Evolutionary conservation across 179 eudicot genomes (phyloP), one percentile per base, ranked within the genome.

Genomic region (Silene coronaria): DNA sequence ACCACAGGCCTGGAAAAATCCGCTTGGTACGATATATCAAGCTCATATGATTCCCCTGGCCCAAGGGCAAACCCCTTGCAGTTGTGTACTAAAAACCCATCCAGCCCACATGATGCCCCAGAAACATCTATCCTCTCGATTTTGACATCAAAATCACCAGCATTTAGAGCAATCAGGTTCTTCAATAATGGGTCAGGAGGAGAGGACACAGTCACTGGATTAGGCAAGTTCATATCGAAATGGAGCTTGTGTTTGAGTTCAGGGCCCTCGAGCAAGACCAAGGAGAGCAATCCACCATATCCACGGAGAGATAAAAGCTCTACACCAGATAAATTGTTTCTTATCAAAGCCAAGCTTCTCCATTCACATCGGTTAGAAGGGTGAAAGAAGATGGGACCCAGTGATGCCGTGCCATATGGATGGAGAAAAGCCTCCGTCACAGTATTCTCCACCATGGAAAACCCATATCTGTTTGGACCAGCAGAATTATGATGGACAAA

Each of bases 291-390:
- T 6, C 96, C 98, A n/a, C 98, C 97, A 73, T 76, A 85, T 42
- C 95, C 97, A 67, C 71, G 89, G 67, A 93, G 74, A 71, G 89
- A 75, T 53, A 93, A 68, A 89, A 84, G 86, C 85, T 89, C 98
- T 22, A 89, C 87, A 64, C 97, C 98, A 63, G 96, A 90, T 51
- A 89, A 89, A 84, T 91, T 90, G 87, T 83, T 93, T 80, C 97
- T 85, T 73, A 91, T 78, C 42, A 93, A 79, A 73, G 86, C 96
- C 36, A 89, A 93, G 70, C 91, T 89, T 74, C 45, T 90, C 97
- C 97, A 93, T 27, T 76, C 84, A 82, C 98, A 93, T 55, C 91
- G 83, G 75, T 70, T 82, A 11, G 92, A 86, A 73, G 97, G 98
- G 26, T 85, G 97, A 79, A 94, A 94, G 36, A 85, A 62, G 74